phyloP scores from a whole-genome alignment of 768 basidiomycete genomes.

The Rhizopogon vesiculosus region DNA sequence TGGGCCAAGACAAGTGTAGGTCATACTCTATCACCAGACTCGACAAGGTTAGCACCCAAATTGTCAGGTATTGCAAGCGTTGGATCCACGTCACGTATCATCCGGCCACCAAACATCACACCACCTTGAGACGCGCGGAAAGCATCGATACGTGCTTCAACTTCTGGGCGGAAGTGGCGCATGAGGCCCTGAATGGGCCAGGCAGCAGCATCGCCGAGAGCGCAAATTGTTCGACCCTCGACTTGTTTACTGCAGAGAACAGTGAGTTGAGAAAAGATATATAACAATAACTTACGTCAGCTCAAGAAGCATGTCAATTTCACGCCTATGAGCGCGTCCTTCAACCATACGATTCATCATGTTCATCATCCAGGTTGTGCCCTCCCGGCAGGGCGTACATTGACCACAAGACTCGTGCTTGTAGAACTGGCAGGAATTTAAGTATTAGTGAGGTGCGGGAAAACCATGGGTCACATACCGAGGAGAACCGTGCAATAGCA shows the following conservation, averaged over 20 bases:
- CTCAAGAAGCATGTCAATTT: slow-evolving; percentile 98
- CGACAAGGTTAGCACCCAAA: slow-evolving; percentile 49
- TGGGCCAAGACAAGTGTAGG: not conserved
- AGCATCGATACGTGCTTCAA: slow-evolving; percentile 79
- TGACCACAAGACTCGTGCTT: slow-evolving; percentile 99
- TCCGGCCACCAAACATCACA: slow-evolving; percentile 83
- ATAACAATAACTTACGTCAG: slow-evolving; percentile 57
- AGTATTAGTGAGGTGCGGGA: slow-evolving; percentile 3
- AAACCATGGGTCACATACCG: slow-evolving; percentile 35
- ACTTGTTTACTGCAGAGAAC: slow-evolving; percentile 74
- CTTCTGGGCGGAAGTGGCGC: slow-evolving; percentile 95
- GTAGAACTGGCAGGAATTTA: slow-evolving; percentile 61
- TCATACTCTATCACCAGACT: slow-evolving; percentile 31
- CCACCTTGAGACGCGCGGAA: slow-evolving; percentile 74
- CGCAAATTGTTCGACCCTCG: slow-evolving; percentile 95
- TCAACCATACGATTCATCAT: slow-evolving; percentile 98
- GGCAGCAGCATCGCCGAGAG: slow-evolving; percentile 93
- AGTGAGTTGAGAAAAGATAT: not conserved
- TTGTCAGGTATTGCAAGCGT: slow-evolving; percentile 71
- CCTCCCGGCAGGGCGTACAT: slow-evolving; percentile 91
- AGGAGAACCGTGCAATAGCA: slow-evolving; percentile 91
- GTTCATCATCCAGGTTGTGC: slow-evolving; percentile 99
- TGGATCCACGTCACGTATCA: slow-evolving; percentile 66
- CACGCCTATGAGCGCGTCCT: slow-evolving; percentile 84
- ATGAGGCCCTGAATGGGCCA: slow-evolving; percentile 99